A percentile compares a stretch with the other conserved stretches of the same genome.
Evolutionary conservation across 768 basidiomycete species (phyloP).

Genomic region (Suillus fuscotomentosus): DNA sequence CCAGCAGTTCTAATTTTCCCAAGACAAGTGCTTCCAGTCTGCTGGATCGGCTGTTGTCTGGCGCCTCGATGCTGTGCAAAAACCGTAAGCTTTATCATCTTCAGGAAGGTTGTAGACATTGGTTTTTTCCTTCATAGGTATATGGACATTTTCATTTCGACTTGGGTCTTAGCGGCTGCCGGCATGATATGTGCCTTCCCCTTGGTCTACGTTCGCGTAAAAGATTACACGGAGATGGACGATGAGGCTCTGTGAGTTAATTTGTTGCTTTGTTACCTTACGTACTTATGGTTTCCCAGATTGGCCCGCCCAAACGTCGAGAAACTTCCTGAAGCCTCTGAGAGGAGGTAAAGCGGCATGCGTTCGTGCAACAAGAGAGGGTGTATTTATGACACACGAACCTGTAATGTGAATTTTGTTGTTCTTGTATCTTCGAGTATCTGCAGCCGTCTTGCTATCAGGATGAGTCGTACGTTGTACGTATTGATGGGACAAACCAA

Average conservation of each 20-base stretch:
- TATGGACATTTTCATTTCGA: constrained; percentile 68
- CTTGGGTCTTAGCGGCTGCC: constrained; percentile 60
- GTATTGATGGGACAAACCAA: background rate
- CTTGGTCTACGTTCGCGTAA: constrained; percentile 66
- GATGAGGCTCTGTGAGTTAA: constrained; percentile 52
- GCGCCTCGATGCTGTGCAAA: constrained; percentile 58
- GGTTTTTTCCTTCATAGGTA: constrained; percentile 28
- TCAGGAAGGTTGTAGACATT: constrained; percentile 10
- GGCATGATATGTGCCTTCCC: constrained; percentile 63
- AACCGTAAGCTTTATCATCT: constrained; percentile 46
- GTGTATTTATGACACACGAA: background rate
- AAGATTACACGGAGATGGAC: constrained; percentile 47
- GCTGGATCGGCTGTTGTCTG: constrained; percentile 65
- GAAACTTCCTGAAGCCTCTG: background rate
- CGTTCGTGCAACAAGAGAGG: constrained; percentile 14
- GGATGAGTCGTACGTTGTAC: background rate
- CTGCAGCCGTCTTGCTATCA: background rate
- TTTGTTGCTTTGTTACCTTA: background rate
- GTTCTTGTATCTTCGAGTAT: background rate
- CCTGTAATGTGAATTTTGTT: constrained; percentile 1
- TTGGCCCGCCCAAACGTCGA: constrained; percentile 1
- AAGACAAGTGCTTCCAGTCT: constrained; percentile 70
- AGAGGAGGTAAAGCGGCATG: background rate
- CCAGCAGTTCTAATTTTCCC: background rate
- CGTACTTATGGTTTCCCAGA: background rate